Base-by-base conservation (phyloP, 2,329 filamentous ascomycete genomes). In the Exophiala lecanii-corni region DNA sequence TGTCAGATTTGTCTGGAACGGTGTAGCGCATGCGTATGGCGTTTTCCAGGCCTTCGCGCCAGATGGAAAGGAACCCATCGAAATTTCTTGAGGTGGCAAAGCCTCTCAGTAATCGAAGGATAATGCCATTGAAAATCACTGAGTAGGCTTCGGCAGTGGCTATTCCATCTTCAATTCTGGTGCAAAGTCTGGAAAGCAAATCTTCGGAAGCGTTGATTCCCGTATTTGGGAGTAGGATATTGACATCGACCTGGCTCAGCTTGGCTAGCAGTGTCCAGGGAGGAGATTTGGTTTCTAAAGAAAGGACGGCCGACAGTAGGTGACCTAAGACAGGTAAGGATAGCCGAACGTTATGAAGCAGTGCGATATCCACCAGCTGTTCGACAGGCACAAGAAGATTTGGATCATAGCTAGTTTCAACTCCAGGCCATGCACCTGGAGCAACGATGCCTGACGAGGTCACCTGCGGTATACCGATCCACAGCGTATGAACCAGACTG, bases 161-260 rank as follows among this genome's bases (percentile, higher is more conserved):
- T 28, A n/a, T 21, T 43, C n/a, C 49, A 31, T 13, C 21, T 30
- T 34, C 53, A 35, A 40, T 50, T 56, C 37, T 40, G 57, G 56
- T 59, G 58, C 67, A 30, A 16, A 71, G 48, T 28, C 61, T 59
- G 12, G 60, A 53, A 16, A 71, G 48, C 15, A 70, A 55, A 25
- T 56, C 59, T 10, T 50, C 47, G 2, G 66, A 63, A 45, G 62
- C 62, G 9, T 54, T 55, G 15, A 70, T 48, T 4, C 66, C 67
- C 6, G 66, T 68, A 38, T 67, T 70, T 3, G 67, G 65, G 17
- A 71, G 45, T 43, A 71, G 67, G 21, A 69, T 63, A 47, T 69
- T 66, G 17, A 62, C 62, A 2, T 65, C 67, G 9, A 69, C 54
- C 39, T 63, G 61, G 23, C 70, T 58, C 17, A 70, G 54, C 26